Percentiles rank a stretch among this genome's conserved stretches.
These are phyloP conservation scores for Aureobasidium lini DNA, from an alignment of 2,329 filamentous ascomycete species.

Conservation along the genomic window DNA sequence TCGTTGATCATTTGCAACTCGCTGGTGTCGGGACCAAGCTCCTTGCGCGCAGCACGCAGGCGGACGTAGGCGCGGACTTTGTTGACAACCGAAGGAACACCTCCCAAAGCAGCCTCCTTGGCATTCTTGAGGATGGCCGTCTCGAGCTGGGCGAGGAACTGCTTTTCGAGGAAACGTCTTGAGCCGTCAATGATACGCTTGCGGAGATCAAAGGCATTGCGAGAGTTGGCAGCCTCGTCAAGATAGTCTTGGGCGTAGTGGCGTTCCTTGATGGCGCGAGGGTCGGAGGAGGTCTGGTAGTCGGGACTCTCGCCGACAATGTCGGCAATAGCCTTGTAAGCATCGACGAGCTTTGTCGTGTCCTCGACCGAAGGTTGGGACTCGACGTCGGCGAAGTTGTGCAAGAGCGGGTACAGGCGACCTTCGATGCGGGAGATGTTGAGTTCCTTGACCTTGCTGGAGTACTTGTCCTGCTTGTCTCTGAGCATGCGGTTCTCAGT, in stretches of 20 bases:
- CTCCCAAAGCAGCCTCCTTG: conserved; percentile 80
- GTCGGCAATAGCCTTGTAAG: conserved; percentile 72
- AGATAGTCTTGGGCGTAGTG: conserved; percentile 71
- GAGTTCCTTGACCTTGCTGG: conserved; percentile 69
- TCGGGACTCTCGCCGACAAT: conserved; percentile 67
- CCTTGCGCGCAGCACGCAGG: conserved; percentile 69
- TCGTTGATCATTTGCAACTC: conserved; percentile 66
- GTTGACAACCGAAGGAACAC: conserved; percentile 77
- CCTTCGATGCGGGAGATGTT: conserved; percentile 65
- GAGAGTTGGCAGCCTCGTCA: conserved; percentile 62
- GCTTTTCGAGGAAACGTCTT: conserved; percentile 68
- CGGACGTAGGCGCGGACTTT: conserved; percentile 91
- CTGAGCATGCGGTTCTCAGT: conserved; percentile 68
- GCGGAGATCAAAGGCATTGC: conserved; percentile 58
- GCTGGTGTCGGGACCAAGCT: conserved; percentile 72
- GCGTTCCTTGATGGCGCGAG: conserved; percentile 64
- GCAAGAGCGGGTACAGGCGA: conserved; percentile 63
- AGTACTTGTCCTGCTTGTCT: conserved; percentile 77
- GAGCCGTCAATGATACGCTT: conserved; percentile 76
- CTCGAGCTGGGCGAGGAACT: conserved; percentile 74
- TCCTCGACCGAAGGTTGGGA: conserved; percentile 58
- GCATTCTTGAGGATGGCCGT: conserved; percentile 72
- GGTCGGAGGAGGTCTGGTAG: conserved; percentile 50
- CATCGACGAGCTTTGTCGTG: conserved; percentile 59
- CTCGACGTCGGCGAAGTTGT: conserved; percentile 70